Base-by-base conservation (phyloP, 2,329 filamentous ascomycete species). In the Aspergillus clavatus region DNA sequence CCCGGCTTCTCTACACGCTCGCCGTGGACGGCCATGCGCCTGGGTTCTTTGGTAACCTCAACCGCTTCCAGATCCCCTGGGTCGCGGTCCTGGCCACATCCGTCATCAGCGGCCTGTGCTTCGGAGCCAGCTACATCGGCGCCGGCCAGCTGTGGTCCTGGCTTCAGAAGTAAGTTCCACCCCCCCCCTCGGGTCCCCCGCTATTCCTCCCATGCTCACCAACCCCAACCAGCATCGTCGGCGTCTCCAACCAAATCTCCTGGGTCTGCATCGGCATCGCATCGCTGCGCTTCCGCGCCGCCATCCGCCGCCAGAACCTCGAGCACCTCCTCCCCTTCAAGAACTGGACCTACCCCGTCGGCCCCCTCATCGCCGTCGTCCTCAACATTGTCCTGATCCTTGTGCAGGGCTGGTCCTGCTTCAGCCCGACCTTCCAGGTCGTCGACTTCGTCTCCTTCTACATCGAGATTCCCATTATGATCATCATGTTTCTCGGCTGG, bases 311-410 rank as follows among this genome's bases (percentile, higher is more conserved):
- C 2, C 82, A 85, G 52, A 76, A 76, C n/a, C 76, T 81, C 39
- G 78, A 80, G 6, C 77, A 83, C 47, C 70, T 78, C 1, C 70
- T 85, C 0, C 81, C 82, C 0, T 85, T 81, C 66, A 78, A 75
- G 48, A 84, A 84, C 57, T 83, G 79, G 78, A 83, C 81, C 0
- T 84, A 85, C 48, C 82, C 82, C 0, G 76, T 71, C 46, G 81
- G 82, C 0, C 81, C 82, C 0, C 75, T 78, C 58, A 57, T 79
- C 14, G 76, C 74, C 5, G 72, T 84, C 11, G 50, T 77, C 0
- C 68, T 84, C 29, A 83, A 83, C 57, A 70, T 62, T 43, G 72
- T 84, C 21, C 69, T 86, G 7, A 76, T 85, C 3, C 69, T 84
- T 1, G 73, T 83, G 0, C 82, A 84, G 53, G 82, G 82, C 2